Evolutionary conservation across 495 filamentous ascomycete genomes (phyloP).

Genomic region (Penicillium angulare): DNA sequence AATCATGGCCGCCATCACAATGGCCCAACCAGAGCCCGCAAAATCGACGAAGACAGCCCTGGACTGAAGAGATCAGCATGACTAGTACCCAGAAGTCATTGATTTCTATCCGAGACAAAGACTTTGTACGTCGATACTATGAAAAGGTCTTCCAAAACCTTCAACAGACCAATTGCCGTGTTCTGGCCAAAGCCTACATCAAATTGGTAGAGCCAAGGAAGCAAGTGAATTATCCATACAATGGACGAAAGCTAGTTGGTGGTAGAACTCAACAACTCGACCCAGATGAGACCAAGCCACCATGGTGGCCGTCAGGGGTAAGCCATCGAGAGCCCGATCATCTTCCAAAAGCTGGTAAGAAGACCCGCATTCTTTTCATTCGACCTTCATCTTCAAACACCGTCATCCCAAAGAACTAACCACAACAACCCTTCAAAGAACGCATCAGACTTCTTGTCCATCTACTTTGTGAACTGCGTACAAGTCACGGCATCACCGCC

Average conservation of each 20-base stretch:
- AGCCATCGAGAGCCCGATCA: slow-evolving; percentile 80
- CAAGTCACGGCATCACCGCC: slow-evolving; percentile 36
- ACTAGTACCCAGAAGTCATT: slow-evolving; percentile 30
- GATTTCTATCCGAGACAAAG: slow-evolving; percentile 53
- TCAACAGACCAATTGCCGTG: slow-evolving; percentile 68
- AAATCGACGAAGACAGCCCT: slow-evolving; percentile 19
- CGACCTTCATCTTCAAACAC: neutral
- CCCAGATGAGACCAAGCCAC: slow-evolving; percentile 52
- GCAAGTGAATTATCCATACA: slow-evolving; percentile 79
- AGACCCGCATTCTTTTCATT: neutral
- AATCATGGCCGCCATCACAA: slow-evolving; percentile 3
- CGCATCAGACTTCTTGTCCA: slow-evolving; percentile 59
- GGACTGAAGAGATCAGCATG: slow-evolving; percentile 29
- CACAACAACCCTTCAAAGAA: slow-evolving; percentile 37
- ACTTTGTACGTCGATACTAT: slow-evolving; percentile 58
- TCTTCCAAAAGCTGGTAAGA: slow-evolving; percentile 64
- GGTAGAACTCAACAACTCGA: slow-evolving; percentile 36
- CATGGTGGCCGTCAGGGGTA: slow-evolving; percentile 73
- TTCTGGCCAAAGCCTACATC: slow-evolving; percentile 74
- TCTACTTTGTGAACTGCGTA: slow-evolving; percentile 50
- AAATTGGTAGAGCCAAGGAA: slow-evolving; percentile 82
- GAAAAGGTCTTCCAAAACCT: slow-evolving; percentile 60
- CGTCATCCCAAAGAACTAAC: neutral
- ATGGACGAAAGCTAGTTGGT: slow-evolving; percentile 46
- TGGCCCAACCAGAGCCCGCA: neutral